Conservation (phyloP, 768 basidiomycete species). For the Roridomyces roridus region DNA sequence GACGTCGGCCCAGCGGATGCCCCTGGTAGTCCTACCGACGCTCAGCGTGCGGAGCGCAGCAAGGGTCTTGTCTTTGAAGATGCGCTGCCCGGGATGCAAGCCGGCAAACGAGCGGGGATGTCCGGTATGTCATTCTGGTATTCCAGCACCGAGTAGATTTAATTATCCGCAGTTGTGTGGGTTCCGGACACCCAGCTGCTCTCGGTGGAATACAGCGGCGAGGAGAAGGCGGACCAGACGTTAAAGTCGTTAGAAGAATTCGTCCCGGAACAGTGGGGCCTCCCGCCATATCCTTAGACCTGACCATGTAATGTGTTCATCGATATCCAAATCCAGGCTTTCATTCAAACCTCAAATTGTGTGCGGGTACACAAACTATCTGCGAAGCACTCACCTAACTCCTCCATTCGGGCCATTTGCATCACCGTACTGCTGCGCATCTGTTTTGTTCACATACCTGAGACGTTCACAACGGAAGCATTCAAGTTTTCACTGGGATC, state of each 20-base stretch:
- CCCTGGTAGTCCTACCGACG: conserved; percentile 33
- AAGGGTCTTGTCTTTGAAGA: conserved; percentile 87
- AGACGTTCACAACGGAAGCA: no score
- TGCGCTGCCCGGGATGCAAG: conserved; percentile 75
- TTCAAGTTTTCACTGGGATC: no score
- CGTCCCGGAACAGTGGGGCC: conserved; percentile 82
- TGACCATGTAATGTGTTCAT: no score
- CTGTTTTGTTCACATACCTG: no score
- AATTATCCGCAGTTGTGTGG: conserved; percentile 69
- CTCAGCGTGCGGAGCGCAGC: conserved; percentile 52
- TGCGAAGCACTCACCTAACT: no score
- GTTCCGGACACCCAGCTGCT: conserved; percentile 79
- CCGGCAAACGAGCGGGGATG: conserved; percentile 88
- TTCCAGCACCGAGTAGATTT: conserved; percentile 5
- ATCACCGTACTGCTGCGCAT: no score
- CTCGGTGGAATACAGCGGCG: conserved; percentile 49
- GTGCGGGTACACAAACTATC: no score
- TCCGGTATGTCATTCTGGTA: conserved; percentile 55
- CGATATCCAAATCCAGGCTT: no score
- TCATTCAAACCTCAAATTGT: no score
- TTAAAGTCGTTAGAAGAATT: conserved; percentile 74
- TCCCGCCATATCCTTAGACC: conserved; percentile 66
- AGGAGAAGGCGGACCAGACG: conserved; percentile 64
- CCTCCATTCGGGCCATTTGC: no score
- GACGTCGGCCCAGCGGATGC: conserved; percentile 58